Percentiles rank a stretch among this genome's conserved stretches.
These are phyloP conservation scores for Sporothrix euskadiensis DNA, from an alignment of 2,329 filamentous ascomycete genomes.

Conservation along the genomic window DNA sequence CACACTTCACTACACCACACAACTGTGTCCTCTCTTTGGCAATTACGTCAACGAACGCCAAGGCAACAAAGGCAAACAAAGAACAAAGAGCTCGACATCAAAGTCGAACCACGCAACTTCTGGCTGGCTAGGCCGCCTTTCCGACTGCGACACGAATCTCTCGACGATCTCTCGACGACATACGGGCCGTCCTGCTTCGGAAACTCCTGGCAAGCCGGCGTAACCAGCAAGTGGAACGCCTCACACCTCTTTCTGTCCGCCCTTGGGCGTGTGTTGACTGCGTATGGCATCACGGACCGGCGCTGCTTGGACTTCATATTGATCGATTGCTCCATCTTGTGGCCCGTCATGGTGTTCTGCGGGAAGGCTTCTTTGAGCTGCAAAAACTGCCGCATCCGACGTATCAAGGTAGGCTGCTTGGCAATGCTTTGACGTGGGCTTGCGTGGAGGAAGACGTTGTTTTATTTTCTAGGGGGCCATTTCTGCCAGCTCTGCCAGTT, in stretches of 20 bases:
- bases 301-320: neutral
- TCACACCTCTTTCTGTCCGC: neutral
- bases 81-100: neutral
- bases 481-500: neutral
- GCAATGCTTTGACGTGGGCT: neutral
- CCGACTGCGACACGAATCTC: neutral
- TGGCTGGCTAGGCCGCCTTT: neutral
- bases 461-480: neutral
- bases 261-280: neutral
- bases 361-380: constrained; percentile 59
- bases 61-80: neutral
- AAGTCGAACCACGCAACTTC: neutral
- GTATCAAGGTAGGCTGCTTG: constrained; percentile 52
- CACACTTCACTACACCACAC: no score
- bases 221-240: neutral
- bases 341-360: constrained; percentile 54
- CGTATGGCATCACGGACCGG: neutral
- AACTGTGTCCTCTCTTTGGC: neutral
- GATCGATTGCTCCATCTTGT: neutral
- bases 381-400: constrained; percentile 54
- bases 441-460: neutral
- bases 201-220: neutral
- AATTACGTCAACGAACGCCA: neutral
- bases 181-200: neutral
- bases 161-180: neutral